Conservation (phyloP, 352 stramenopile genomes). For the Thalassiosira hispida region DNA sequence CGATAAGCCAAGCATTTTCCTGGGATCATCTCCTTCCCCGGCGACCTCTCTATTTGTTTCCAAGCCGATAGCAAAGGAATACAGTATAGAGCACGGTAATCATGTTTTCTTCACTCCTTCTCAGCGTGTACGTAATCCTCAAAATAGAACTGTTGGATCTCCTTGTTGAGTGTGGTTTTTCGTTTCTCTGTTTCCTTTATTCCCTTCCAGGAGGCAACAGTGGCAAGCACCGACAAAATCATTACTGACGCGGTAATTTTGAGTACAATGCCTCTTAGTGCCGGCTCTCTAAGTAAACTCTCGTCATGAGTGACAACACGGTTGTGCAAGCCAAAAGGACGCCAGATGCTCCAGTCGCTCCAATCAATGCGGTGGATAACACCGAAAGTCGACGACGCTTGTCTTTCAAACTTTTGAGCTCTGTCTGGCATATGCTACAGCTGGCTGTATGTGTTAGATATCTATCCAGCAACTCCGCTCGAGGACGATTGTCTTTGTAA, state of each 20-base stretch:
- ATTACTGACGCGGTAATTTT: neutral
- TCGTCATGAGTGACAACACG: neutral
- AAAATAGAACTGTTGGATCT: slow-evolving; percentile 43
- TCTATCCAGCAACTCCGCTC: slow-evolving; percentile 35
- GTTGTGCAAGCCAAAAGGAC: slow-evolving; percentile 9
- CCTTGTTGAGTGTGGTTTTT: slow-evolving; percentile 9
- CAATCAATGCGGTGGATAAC: slow-evolving; percentile 26
- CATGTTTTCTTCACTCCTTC: slow-evolving; percentile 49
- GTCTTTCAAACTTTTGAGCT: slow-evolving; percentile 2
- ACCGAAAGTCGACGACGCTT: neutral
- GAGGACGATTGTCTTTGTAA: slow-evolving; percentile 25
- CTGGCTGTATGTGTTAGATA: slow-evolving; percentile 34
- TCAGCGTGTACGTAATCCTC: slow-evolving; percentile 50
- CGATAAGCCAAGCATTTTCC: too few relatives aligned
- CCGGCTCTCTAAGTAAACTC: slow-evolving; percentile 3
- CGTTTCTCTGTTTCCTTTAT: neutral
- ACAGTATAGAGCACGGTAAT: too few relatives aligned
- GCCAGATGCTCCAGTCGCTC: slow-evolving; percentile 23
- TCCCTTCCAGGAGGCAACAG: slow-evolving; percentile 1
- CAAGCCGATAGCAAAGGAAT: too few relatives aligned
- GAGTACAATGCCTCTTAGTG: neutral
- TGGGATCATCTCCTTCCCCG: too few relatives aligned
- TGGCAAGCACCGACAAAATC: neutral
- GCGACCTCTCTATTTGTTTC: too few relatives aligned
- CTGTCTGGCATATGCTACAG: slow-evolving; percentile 29